These are phyloP conservation scores for Astraeus odoratus DNA, from an alignment of 768 basidiomycete species.

Conservation along the genomic window DNA sequence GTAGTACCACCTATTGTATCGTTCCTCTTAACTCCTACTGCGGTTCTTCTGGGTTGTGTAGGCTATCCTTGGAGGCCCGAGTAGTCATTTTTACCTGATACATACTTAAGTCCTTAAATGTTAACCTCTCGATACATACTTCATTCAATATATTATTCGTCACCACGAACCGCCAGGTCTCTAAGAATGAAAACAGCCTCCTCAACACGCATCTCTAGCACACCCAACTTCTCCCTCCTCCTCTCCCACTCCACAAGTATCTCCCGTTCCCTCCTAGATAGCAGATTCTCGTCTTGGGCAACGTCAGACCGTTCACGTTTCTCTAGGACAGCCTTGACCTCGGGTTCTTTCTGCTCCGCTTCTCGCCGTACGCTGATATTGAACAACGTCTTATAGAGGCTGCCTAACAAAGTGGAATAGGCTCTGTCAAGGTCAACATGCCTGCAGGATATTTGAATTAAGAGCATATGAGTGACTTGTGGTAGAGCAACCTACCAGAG, in stretches of 20 bases:
- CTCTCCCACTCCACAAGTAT: conserved; percentile 66
- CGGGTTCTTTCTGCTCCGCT: conserved; percentile 62
- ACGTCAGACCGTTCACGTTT: conserved; percentile 82
- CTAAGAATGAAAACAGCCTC: conserved; percentile 84
- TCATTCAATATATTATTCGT: conserved; percentile 45
- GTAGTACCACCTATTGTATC: no score
- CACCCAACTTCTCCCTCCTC: conserved; percentile 64
- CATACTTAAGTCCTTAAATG: no score
- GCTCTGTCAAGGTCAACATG: conserved; percentile 83
- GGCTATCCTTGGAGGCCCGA: no score
- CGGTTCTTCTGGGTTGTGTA: no score
- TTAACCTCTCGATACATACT: no score
- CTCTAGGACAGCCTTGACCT: conserved; percentile 65
- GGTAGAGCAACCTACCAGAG: conserved; percentile 57
- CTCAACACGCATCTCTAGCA: conserved; percentile 82
- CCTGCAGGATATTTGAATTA: conserved; percentile 41
- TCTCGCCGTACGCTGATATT: conserved; percentile 74
- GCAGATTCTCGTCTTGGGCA: conserved; percentile 60
- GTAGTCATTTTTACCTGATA: no score
- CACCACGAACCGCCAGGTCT: conserved; percentile 69
- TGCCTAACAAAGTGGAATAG: conserved; percentile 67
- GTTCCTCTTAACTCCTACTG: no score
- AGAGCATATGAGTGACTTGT: not conserved
- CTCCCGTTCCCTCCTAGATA: conserved; percentile 73
- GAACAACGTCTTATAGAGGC: conserved; percentile 84